Conservation (phyloP, 2,329 filamentous ascomycete species). For the Macrophomina pseudophaseolina region DNA sequence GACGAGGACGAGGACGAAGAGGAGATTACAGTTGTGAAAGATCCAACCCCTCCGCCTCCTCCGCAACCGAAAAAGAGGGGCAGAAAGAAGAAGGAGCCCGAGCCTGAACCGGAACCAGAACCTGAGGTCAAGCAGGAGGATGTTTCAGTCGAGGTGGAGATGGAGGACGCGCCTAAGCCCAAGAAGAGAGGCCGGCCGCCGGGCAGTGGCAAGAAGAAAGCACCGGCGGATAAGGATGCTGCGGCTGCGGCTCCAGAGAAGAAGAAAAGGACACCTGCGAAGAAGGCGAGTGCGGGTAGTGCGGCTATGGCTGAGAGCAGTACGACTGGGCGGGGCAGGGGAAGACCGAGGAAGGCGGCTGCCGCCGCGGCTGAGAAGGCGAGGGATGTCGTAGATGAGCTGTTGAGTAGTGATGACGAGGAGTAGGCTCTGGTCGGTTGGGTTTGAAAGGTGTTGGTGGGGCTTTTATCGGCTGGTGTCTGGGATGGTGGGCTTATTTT, state of each 20-base stretch:
- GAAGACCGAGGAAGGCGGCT: slow-evolving; percentile 11
- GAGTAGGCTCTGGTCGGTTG: slow-evolving; percentile 1
- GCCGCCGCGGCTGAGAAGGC: background rate
- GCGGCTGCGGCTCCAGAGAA: background rate
- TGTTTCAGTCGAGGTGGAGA: background rate
- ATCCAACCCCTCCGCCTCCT: slow-evolving; percentile 17
- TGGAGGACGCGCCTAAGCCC: background rate
- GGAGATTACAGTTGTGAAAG: background rate
- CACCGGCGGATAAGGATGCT: background rate
- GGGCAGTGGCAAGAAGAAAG: background rate
- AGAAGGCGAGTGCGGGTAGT: background rate
- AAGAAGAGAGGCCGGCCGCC: slow-evolving; percentile 15
- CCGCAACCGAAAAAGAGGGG: slow-evolving; percentile 4
- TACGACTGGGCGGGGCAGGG: background rate
- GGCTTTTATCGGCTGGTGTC: background rate
- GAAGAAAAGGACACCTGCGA: slow-evolving; percentile 2
- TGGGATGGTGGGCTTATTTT: background rate
- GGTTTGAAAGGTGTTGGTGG: background rate
- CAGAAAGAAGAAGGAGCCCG: slow-evolving; percentile 11
- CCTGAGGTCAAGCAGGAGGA: background rate
- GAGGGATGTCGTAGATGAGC: slow-evolving; percentile 25
- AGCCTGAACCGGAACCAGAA: background rate
- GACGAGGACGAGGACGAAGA: slow-evolving; percentile 32
- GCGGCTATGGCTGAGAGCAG: background rate
- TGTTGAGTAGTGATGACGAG: slow-evolving; percentile 21